Percentiles rank a stretch among this genome's conserved stretches.
Evolutionary conservation across 306 rosid genomes (phyloP).

Genomic region (Betula pendula): DNA sequence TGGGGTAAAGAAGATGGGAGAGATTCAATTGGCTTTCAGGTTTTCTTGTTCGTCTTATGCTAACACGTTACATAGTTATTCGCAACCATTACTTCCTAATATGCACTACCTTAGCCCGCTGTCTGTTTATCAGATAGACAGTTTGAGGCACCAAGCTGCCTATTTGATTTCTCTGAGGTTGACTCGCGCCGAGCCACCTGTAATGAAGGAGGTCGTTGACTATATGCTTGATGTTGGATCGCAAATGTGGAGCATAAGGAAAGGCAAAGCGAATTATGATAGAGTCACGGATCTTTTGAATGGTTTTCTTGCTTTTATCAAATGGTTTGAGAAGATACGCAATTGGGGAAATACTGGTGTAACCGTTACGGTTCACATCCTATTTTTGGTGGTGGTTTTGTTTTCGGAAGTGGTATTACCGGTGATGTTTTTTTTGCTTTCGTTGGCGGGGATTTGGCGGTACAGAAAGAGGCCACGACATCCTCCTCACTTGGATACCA

Average conservation of each 20-base stretch:
- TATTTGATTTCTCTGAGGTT: neutral
- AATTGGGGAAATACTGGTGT: neutral
- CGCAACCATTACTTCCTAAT: neutral
- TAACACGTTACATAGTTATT: neutral
- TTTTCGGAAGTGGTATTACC: neutral
- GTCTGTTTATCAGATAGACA: neutral
- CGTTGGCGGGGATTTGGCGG: neutral
- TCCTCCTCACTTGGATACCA: neutral
- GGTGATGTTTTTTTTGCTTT: neutral
- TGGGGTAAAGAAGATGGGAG: neutral
- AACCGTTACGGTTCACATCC: neutral
- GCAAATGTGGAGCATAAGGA: slow-evolving; percentile 1
- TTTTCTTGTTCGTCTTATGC: neutral
- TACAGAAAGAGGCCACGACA: neutral
- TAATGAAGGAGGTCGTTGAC: slow-evolving; percentile 3
- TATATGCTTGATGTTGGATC: neutral
- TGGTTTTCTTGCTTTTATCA: neutral
- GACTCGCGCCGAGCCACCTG: neutral
- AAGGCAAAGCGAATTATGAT: neutral
- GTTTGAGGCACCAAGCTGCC: neutral
- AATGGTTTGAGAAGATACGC: neutral
- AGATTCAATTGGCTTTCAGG: neutral
- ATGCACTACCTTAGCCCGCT: neutral
- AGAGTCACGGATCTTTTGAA: neutral
- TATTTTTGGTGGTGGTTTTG: neutral